phyloP scores from a whole-genome alignment of 2,329 filamentous ascomycete genomes.

The Triangularia setosa region DNA sequence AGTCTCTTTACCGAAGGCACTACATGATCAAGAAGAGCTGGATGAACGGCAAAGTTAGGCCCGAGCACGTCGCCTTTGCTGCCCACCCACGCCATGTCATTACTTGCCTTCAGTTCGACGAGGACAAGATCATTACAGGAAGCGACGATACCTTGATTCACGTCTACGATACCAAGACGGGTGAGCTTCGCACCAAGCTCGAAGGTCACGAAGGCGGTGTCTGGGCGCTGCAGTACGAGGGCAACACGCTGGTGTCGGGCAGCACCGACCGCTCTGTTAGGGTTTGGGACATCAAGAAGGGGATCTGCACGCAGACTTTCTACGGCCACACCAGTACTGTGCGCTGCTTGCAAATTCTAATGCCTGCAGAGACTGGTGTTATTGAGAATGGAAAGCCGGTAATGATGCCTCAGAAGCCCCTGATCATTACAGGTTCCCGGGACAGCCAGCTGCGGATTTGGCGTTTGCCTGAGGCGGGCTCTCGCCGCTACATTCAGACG shows the following conservation, averaged over 20 bases:
- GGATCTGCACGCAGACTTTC: slow-evolving; percentile 89
- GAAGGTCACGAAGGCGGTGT: slow-evolving; percentile 95
- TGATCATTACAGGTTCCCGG: slow-evolving; percentile 95
- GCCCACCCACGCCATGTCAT: slow-evolving; percentile 95
- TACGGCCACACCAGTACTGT: slow-evolving; percentile 98
- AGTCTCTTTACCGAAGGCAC: slow-evolving; percentile 91
- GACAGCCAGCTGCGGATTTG: slow-evolving; percentile 93
- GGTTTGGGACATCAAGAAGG: slow-evolving; percentile 97
- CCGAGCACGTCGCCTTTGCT: slow-evolving; percentile 90
- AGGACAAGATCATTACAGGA: slow-evolving; percentile 95
- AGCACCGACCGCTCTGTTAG: slow-evolving; percentile 96
- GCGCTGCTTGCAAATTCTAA: slow-evolving; percentile 88
- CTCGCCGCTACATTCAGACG: slow-evolving; percentile 73
- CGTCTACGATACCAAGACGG: slow-evolving; percentile 95
- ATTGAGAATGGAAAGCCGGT: slow-evolving; percentile 67
- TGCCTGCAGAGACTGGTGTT: slow-evolving; percentile 75
- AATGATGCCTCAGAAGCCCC: slow-evolving; percentile 88
- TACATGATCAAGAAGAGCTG: slow-evolving; percentile 86
- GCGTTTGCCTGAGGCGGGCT: slow-evolving; percentile 80
- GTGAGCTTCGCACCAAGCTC: slow-evolving; percentile 75
- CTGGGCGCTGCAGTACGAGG: slow-evolving; percentile 95
- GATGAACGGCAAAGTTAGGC: slow-evolving; percentile 82
- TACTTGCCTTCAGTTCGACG: slow-evolving; percentile 95
- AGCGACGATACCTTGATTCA: slow-evolving; percentile 98
- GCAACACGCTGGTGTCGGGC: slow-evolving; percentile 90